These are phyloP conservation scores for Blastobotrys aristatus DNA, from an alignment of 1,139 yeast genomes.

Conservation along the genomic window DNA sequence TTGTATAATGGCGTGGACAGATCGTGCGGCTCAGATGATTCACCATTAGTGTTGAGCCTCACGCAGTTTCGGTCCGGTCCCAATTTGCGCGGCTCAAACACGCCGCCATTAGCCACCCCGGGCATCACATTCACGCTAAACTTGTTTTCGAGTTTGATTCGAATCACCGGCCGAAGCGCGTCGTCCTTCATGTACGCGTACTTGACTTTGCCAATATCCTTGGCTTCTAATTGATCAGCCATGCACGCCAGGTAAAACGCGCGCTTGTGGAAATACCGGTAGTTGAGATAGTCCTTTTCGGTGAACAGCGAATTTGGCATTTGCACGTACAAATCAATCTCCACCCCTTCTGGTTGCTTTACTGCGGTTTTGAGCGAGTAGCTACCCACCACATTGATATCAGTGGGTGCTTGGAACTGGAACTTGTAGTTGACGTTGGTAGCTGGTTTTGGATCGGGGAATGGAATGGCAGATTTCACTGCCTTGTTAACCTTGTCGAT, in stretches of 20 bases:
- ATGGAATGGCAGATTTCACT: conserved; percentile 62
- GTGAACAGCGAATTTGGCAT: conserved; percentile 77
- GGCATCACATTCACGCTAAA: conserved; percentile 67
- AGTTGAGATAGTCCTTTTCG: conserved; percentile 84
- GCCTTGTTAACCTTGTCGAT: conserved; percentile 47
- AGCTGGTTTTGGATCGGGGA: conserved; percentile 82
- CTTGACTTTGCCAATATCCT: conserved; percentile 37
- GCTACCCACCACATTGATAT: conserved; percentile 78
- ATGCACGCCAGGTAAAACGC: conserved; percentile 80
- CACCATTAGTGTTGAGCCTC: conserved; percentile 44
- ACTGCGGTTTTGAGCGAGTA: conserved; percentile 84
- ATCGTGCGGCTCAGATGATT: conserved; percentile 32
- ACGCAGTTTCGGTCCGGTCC: conserved; percentile 63
- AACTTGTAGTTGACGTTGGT: conserved; percentile 63
- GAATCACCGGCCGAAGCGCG: conserved; percentile 33
- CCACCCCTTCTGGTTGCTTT: conserved; percentile 53
- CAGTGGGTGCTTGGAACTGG: conserved; percentile 65
- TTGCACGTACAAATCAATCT: conserved; percentile 72
- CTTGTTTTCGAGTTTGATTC: conserved; percentile 23
- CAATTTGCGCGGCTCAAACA: conserved; percentile 70
- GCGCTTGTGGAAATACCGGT: conserved; percentile 83
- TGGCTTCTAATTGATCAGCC: conserved; percentile 53
- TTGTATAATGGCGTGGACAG: conserved; percentile 82
- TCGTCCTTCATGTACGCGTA: conserved; percentile 48
- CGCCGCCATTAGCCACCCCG: conserved; percentile 64